phyloP scores from a whole-genome alignment of 352 stramenopile species.

The Phytophthora tentaculata region DNA sequence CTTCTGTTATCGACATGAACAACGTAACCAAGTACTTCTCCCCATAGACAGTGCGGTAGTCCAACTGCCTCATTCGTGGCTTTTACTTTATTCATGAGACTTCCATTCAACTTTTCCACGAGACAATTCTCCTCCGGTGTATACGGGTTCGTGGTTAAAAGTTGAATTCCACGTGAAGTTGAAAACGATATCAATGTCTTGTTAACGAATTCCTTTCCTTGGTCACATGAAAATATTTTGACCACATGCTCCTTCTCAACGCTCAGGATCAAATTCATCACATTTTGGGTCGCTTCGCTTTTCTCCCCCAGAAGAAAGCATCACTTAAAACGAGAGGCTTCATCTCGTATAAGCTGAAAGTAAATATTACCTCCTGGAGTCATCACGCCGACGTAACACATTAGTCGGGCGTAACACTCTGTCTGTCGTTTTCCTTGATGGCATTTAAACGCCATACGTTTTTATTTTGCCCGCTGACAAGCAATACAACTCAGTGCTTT shows the following conservation, averaged over 20 bases:
- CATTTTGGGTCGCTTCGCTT: background rate
- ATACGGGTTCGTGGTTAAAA: background rate
- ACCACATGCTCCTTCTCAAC: background rate
- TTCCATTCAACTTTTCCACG: no score
- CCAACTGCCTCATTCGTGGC: background rate
- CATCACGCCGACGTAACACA: background rate
- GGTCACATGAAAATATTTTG: slow-evolving; percentile 6
- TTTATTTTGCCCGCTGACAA: slow-evolving; percentile 5
- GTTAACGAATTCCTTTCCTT: slow-evolving; percentile 4
- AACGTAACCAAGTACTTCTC: slow-evolving; percentile 2
- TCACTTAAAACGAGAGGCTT: slow-evolving; percentile 3
- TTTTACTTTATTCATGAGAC: background rate
- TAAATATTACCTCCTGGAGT: slow-evolving; percentile 3
- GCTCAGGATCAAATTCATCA: background rate
- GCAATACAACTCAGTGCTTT: slow-evolving; percentile 10
- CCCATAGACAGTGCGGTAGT: slow-evolving; percentile 1
- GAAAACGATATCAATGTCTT: background rate
- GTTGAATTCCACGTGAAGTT: background rate
- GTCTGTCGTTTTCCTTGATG: slow-evolving; percentile 3
- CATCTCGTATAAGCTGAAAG: slow-evolving; percentile 4
- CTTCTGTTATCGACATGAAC: slow-evolving; percentile 6
- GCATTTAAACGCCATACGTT: background rate
- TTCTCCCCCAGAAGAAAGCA: background rate
- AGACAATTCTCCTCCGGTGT: no score
- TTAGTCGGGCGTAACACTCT: slow-evolving; percentile 1